phyloP scores from a whole-genome alignment of 2,329 filamentous ascomycete genomes.

The Parascedosporium putredinis region DNA sequence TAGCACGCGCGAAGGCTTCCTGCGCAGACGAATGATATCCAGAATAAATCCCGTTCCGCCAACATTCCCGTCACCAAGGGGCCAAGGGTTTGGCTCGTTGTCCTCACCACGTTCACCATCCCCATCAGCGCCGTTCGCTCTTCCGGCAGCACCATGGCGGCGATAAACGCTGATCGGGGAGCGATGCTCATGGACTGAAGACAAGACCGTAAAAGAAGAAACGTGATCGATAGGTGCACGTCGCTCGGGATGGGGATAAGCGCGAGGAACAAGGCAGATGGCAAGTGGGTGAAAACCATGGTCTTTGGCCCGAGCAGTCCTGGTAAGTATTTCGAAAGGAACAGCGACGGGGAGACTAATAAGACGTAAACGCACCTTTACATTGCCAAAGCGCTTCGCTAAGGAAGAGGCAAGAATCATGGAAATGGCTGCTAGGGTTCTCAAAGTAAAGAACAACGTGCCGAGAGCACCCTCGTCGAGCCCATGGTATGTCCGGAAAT shows the following conservation, averaged over 20 bases:
- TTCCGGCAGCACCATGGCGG: constrained; percentile 49
- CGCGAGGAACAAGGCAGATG: constrained; percentile 54
- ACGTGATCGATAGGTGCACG: constrained; percentile 42
- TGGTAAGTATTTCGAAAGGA: neutral
- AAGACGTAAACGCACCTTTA: constrained; percentile 42
- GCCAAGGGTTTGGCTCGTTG: constrained; percentile 49
- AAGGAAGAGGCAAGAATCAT: constrained; percentile 44
- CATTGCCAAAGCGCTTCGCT: constrained; percentile 47
- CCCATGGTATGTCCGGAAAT: constrained; percentile 40
- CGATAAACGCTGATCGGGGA: constrained; percentile 59
- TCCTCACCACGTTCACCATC: constrained; percentile 59
- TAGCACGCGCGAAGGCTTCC: constrained; percentile 52
- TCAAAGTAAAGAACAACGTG: constrained; percentile 43
- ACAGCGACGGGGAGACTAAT: too few relatives aligned
- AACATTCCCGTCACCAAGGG: constrained; percentile 55
- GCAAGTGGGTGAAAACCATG: constrained; percentile 67
- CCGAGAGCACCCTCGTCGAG: constrained; percentile 40
- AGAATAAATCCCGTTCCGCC: constrained; percentile 44
- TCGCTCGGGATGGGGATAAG: constrained; percentile 49
- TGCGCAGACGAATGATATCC: constrained; percentile 52
- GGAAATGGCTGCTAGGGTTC: constrained; percentile 38
- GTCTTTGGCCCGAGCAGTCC: constrained; percentile 31
- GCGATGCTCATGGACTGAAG: constrained; percentile 61
- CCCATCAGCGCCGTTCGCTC: constrained; percentile 67
- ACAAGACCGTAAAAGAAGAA: constrained; percentile 52